phyloP scores from a whole-genome alignment of 139 green algal species.

The Chlorella sorokiniana region DNA sequence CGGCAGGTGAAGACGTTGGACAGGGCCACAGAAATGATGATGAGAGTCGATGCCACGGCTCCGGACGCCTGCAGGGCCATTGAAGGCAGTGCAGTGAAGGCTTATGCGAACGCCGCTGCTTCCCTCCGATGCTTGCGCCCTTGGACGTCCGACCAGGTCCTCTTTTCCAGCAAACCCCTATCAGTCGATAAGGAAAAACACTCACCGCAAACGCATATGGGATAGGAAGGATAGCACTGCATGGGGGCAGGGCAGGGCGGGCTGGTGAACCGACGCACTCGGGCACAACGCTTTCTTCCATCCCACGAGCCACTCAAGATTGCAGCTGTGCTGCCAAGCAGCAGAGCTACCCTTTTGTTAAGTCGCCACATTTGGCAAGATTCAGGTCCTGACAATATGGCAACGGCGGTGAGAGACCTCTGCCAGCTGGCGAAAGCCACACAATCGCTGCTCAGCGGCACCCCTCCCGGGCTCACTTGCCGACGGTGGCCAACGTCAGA shows the following conservation, averaged over 20 bases:
- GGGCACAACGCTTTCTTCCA: background rate
- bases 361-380: background rate
- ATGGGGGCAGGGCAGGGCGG: background rate
- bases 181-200: background rate
- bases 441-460: background rate
- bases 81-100: background rate
- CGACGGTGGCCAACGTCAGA: background rate
- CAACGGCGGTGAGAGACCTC: background rate
- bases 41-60: background rate
- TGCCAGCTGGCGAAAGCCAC: background rate
- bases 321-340: background rate
- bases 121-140: too few relatives aligned
- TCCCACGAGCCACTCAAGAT: too few relatives aligned
- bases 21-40: background rate
- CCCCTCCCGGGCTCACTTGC: background rate
- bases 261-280: background rate
- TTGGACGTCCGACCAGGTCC: background rate
- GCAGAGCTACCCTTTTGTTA: too few relatives aligned
- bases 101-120: background rate
- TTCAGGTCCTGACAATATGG: background rate
- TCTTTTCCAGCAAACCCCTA: background rate
- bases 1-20: slow-evolving; percentile 27
- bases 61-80: background rate
- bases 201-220: background rate
- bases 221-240: slow-evolving; percentile 2